These are phyloP conservation scores for Populus euphratica DNA, from an alignment of 345 rosid genomes.

Conservation along the genomic window DNA sequence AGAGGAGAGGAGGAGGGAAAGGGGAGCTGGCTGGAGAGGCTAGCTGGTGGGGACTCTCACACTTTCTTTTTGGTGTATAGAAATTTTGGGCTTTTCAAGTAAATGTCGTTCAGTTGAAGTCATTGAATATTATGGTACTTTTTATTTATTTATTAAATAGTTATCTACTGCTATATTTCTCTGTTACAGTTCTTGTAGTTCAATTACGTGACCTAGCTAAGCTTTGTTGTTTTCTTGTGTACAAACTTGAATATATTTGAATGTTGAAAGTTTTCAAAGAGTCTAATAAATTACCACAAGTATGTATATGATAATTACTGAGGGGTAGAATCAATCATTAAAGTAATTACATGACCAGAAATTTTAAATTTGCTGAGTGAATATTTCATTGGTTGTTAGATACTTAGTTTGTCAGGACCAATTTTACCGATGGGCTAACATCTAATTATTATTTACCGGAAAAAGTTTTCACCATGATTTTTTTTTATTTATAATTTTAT, in stretches of 20 bases:
- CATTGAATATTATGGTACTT: conserved; percentile 21
- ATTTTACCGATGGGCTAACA: too few relatives aligned
- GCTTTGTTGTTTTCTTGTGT: background rate
- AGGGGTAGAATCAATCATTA: too few relatives aligned
- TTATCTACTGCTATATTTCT: background rate
- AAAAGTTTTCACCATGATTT: fast-evolving
- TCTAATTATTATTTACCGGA: fast-evolving
- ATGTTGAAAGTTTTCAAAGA: background rate
- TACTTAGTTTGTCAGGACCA: fast-evolving
- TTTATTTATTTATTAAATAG: background rate
- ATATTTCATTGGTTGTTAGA: too few relatives aligned
- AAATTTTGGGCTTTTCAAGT: conserved; percentile 31
- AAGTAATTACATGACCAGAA: too few relatives aligned
- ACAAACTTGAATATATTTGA: background rate
- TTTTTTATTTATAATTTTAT: too few relatives aligned
- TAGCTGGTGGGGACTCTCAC: conserved; percentile 23
- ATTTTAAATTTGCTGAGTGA: too few relatives aligned
- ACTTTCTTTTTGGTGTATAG: conserved; percentile 23
- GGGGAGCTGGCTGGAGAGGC: background rate
- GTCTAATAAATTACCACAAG: background rate
- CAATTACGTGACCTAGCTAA: background rate
- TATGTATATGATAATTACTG: too few relatives aligned
- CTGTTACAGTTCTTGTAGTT: background rate
- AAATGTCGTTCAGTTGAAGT: conserved; percentile 35
- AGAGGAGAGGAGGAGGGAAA: background rate